Evolutionary conservation across 768 basidiomycete genomes (phyloP).

Genomic region (Leccinum rimulosum): DNA sequence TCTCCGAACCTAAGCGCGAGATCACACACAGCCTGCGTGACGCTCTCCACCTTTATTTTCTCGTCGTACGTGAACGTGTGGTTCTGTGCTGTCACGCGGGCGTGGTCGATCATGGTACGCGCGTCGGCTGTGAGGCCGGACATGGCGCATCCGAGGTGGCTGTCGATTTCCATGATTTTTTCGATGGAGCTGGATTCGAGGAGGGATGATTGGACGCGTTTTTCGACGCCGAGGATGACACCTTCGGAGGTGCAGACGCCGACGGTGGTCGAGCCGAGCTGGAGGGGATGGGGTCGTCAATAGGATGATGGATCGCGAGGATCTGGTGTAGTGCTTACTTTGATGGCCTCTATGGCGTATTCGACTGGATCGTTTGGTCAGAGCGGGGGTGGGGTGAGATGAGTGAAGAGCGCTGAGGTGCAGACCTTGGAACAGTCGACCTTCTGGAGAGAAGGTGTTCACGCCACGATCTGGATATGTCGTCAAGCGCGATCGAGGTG

Average conservation of each 20-base stretch:
- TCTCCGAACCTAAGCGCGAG: slow-evolving; percentile 95
- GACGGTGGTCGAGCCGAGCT: slow-evolving; percentile 98
- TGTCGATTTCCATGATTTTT: slow-evolving; percentile 99
- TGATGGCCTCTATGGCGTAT: slow-evolving; percentile 99
- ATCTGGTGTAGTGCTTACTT: slow-evolving; percentile 46
- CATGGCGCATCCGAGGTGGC: slow-evolving; percentile 97
- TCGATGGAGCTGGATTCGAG: slow-evolving; percentile 95
- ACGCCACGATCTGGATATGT: slow-evolving; percentile 79
- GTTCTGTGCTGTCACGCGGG: slow-evolving; percentile 93
- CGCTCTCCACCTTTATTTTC: slow-evolving; percentile 94
- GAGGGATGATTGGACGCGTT: slow-evolving; percentile 95
- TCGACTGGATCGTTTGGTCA: slow-evolving; percentile 62
- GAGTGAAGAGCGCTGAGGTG: not conserved
- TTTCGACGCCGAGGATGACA: slow-evolving; percentile 93
- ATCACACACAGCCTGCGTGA: slow-evolving; percentile 97
- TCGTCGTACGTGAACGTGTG: slow-evolving; percentile 98
- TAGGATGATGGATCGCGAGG: not conserved
- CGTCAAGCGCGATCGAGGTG: slow-evolving; percentile 1
- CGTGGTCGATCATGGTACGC: slow-evolving; percentile 99
- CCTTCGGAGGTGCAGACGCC: slow-evolving; percentile 90
- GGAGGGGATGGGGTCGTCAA: slow-evolving; percentile 6
- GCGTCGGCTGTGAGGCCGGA: slow-evolving; percentile 96
- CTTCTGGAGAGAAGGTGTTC: slow-evolving; percentile 98
- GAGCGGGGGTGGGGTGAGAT: not conserved
- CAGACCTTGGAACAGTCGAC: slow-evolving; percentile 95